Conservation (phyloP, 208 protist genomes). For the Kentomonas sorsogonicus region DNA sequence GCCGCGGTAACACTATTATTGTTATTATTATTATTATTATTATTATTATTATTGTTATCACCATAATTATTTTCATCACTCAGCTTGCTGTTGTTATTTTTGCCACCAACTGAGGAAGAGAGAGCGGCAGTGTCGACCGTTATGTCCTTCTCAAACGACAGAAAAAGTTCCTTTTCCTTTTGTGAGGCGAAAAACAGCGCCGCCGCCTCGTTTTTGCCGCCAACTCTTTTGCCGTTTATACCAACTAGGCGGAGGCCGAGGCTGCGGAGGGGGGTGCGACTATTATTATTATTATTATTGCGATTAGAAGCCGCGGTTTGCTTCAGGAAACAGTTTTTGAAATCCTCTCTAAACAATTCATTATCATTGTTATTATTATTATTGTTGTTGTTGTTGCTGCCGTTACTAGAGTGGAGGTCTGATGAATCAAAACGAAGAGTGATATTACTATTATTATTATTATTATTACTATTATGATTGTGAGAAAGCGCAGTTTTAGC, state of each 20-base stretch:
- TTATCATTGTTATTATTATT: conserved; percentile 9
- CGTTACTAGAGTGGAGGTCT: no score
- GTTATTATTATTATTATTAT: conserved; percentile 9
- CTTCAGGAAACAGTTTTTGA: not conserved
- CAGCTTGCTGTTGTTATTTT: not conserved
- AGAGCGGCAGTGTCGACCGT: not conserved
- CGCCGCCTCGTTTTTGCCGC: not conserved
- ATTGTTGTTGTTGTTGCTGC: conserved; percentile 12
- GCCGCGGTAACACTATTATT: no score
- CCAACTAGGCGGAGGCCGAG: not conserved
- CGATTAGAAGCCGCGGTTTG: no score
- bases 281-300: conserved; percentile 4
- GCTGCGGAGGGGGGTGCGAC: not conserved
- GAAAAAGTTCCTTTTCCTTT: conserved; percentile 1
- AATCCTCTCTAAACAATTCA: not conserved
- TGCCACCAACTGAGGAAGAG: not conserved
- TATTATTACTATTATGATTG: no score
- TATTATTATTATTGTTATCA: conserved; percentile 8
- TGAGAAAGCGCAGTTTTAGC: no score
- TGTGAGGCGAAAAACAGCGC: not conserved
- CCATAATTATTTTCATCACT: not conserved
- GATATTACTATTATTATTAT: no score
- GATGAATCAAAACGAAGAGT: no score
- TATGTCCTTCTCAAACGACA: not conserved
- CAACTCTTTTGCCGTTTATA: not conserved